These are phyloP conservation scores for Ceratocystis smalleyi DNA, from an alignment of 2,329 filamentous ascomycete genomes.

Conservation along the genomic window DNA sequence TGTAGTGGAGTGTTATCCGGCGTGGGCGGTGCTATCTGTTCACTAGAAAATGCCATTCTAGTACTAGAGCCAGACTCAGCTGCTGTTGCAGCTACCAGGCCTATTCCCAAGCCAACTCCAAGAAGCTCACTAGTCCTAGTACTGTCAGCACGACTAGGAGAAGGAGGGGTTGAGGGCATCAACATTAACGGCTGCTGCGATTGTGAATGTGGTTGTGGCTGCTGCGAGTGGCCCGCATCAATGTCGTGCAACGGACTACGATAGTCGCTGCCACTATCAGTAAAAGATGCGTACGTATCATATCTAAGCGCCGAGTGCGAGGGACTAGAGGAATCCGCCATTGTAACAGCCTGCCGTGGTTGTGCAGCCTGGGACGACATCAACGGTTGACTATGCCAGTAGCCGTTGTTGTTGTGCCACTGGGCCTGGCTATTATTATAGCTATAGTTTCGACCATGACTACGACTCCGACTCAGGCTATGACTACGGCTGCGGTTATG, in stretches of 20 bases:
- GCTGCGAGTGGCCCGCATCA: neutral
- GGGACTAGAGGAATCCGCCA: neutral
- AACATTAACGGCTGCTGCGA: neutral
- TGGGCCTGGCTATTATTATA: too few species aligned
- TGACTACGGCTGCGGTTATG: too few species aligned
- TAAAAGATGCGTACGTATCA: neutral
- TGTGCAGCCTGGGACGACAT: neutral
- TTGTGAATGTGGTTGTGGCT: neutral
- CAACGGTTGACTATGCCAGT: too few species aligned
- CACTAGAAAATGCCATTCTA: neutral
- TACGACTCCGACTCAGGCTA: too few species aligned
- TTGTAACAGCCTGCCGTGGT: neutral
- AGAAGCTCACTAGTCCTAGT: neutral
- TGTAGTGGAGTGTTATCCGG: conserved; percentile 13
- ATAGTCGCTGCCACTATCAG: neutral
- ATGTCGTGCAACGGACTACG: neutral
- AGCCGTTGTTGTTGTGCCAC: too few species aligned
- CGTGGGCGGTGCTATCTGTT: conserved; percentile 9
- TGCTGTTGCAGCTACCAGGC: neutral
- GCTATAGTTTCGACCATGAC: too few species aligned
- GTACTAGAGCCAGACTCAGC: neutral
- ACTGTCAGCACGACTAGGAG: neutral
- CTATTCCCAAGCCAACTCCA: conserved; percentile 8
- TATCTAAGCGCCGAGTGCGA: neutral
- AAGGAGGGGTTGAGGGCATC: neutral